Conservation (phyloP, 202 grass and related monocot genomes). For the Setaria italica region DNA sequence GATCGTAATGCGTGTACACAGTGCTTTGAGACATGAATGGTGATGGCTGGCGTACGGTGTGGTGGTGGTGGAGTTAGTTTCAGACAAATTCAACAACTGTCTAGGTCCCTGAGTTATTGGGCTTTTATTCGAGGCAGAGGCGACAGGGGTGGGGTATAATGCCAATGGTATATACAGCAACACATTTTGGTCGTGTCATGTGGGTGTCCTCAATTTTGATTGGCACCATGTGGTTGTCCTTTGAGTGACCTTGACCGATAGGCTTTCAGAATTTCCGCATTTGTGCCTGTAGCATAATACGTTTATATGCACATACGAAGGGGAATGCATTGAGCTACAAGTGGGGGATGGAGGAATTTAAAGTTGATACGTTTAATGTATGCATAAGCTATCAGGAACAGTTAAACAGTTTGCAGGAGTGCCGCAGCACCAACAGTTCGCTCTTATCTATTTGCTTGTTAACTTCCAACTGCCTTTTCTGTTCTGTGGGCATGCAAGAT, state of each 20-base stretch:
- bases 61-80: slow-evolving; percentile 8
- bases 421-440: neutral
- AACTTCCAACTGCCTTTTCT: neutral
- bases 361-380: neutral
- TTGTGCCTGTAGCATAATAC: slow-evolving; percentile 33
- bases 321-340: neutral
- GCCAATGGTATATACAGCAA: slow-evolving; percentile 14
- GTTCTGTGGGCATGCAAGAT: neutral
- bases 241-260: slow-evolving; percentile 1
- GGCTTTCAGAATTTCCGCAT: slow-evolving; percentile 2
- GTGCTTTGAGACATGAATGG: neutral
- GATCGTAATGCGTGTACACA: slow-evolving; percentile 1
- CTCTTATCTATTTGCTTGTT: slow-evolving; percentile 13
- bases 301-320: slow-evolving; percentile 5
- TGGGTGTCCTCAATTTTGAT: slow-evolving; percentile 51
- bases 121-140: slow-evolving; percentile 47
- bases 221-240: slow-evolving; percentile 51
- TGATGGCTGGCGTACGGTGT: neutral
- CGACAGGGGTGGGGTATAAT: slow-evolving; percentile 33
- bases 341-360: neutral
- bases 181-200: slow-evolving; percentile 45
- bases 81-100: slow-evolving; percentile 54
- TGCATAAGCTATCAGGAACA: neutral
- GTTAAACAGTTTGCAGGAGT: neutral
- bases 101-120: slow-evolving; percentile 48